These are phyloP conservation scores for Cercospora beticola DNA, from an alignment of 2,329 filamentous ascomycete species.

Conservation along the genomic window DNA sequence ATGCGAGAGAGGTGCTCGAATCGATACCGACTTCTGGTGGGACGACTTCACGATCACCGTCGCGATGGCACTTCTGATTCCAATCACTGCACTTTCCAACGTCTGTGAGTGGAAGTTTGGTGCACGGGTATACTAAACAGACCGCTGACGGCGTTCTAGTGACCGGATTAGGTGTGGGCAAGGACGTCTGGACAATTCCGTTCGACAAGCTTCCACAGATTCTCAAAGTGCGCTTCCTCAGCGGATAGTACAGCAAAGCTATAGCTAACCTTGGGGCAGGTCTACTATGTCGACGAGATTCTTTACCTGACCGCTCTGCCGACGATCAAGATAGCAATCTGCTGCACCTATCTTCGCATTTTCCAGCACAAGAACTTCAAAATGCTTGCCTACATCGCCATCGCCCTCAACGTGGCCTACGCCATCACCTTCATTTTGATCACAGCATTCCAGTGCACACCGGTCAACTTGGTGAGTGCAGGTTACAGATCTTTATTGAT, in stretches of 20 bases:
- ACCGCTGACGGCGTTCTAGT: conserved; percentile 10
- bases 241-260: background rate
- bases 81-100: conserved; percentile 18
- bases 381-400: conserved; percentile 15
- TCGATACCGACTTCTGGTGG: conserved; percentile 23
- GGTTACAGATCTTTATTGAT: no score
- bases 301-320: conserved; percentile 19
- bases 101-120: conserved; percentile 4
- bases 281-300: conserved; percentile 22
- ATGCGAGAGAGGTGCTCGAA: conserved; percentile 17
- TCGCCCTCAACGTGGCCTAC: conserved; percentile 23
- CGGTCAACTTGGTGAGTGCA: conserved; percentile 15
- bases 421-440: conserved; percentile 20
- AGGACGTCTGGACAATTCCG: conserved; percentile 23
- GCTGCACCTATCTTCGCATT: conserved; percentile 24
- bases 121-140: background rate
- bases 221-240: conserved; percentile 9
- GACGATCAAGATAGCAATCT: conserved; percentile 23
- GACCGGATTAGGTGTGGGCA: conserved; percentile 14
- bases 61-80: conserved; percentile 19
- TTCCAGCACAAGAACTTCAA: conserved; percentile 19
- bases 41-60: conserved; percentile 23
- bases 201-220: conserved; percentile 20
- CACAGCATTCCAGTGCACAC: conserved; percentile 22
- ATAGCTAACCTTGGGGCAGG: background rate